Evolutionary conservation across 208 protist genomes (phyloP), one percentile per base, ranked within the genome.

Genomic region (Lotmaria passim): DNA sequence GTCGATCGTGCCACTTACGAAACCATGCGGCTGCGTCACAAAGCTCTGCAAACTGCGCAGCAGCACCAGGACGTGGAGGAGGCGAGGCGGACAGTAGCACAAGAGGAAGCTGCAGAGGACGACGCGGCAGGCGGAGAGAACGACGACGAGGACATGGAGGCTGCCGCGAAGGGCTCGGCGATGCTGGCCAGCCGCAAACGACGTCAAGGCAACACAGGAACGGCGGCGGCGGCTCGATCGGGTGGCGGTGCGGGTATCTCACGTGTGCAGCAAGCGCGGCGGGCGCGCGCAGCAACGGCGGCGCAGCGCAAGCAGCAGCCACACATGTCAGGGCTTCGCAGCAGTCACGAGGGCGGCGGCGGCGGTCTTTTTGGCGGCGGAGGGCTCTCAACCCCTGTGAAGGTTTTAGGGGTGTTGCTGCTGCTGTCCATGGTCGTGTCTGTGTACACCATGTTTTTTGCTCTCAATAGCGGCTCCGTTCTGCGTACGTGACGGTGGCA

Each of bases 211-310:
- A 56, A 41, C 21, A 41, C 41, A 17, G n/a, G n/a, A n/a, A 10
- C 31, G 57, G 66, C n/a, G 47, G 30, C 17, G 26, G 6, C 36
- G 31, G n/a, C 21, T n/a, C n/a, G n/a, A n/a, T n/a, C n/a, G n/a
- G 52, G 62, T 17, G 57, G 17, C 14, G 38, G 17, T 39, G n/a
- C 38, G 11, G 67, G 72, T 10, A 58, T 67, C 24, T 85, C 79
- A 3, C 69, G 82, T 26, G 69, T 83, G 34, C 82, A 91, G 68
- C 79, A 85, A 41, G 76, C 85, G 23, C 74, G 85, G 2, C 83
- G 81, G 31, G 78, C 82, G 19, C 60, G 73, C 33, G 76, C 85
- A 36, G 50, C 24, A 8, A 69, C 57, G 1, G 62, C 69, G 6
- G 53, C 58, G 39, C 68, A 58, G 23, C 63, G 70, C 31, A 50